phyloP scores from a whole-genome alignment of 2,329 filamentous ascomycete species.

The Mycosphaerelloides madeirae region DNA sequence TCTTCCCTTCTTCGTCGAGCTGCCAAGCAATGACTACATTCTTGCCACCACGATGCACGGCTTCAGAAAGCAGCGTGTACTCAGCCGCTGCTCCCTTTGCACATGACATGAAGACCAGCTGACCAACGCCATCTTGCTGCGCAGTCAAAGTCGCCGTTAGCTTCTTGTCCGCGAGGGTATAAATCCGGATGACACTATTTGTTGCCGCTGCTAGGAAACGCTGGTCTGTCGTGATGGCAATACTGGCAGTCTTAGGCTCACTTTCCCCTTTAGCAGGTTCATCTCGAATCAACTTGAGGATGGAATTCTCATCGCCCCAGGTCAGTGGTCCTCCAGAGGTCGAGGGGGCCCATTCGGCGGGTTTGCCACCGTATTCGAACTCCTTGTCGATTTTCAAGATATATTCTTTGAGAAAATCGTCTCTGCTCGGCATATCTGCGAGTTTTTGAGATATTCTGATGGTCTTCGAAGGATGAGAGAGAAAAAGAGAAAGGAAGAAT shows the following conservation, averaged over 20 bases:
- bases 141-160: conserved; percentile 6
- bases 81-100: neutral
- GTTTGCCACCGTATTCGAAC: conserved; percentile 4
- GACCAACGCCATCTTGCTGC: conserved; percentile 5
- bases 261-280: neutral
- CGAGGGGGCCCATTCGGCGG: conserved; percentile 8
- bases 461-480: too few relatives aligned
- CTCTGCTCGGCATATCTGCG: neutral
- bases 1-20: conserved; percentile 9
- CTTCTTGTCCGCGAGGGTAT: conserved; percentile 2
- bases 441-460: too few relatives aligned
- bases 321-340: conserved; percentile 4
- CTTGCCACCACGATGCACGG: neutral
- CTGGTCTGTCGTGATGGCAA: conserved; percentile 4
- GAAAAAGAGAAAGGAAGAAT: too few relatives aligned
- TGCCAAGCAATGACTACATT: conserved; percentile 12
- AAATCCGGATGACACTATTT: conserved; percentile 3
- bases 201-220: conserved; percentile 4
- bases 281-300: conserved; percentile 2
- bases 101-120: conserved; percentile 6
- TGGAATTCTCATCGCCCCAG: conserved; percentile 8
- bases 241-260: neutral
- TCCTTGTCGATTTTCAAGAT: conserved; percentile 8
- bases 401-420: conserved; percentile 5
- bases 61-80: conserved; percentile 11